Evolutionary conservation across 179 eudicot genomes (phyloP).

Genomic region (Camellia oleifera): DNA sequence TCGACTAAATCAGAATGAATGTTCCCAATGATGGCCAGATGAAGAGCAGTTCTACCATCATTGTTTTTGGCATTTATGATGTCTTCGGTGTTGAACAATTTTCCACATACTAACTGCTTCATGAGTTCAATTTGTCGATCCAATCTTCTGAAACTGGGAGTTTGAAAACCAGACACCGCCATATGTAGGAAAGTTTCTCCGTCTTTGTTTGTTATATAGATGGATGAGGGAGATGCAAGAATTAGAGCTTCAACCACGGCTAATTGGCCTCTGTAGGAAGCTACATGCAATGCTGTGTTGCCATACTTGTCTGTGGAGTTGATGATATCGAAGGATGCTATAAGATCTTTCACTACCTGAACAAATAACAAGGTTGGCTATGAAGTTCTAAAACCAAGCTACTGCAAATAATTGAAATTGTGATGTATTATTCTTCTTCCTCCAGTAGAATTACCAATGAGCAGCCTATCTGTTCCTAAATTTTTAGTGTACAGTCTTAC

Average conservation of each 20-base stretch:
- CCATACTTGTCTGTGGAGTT: conserved; percentile 58
- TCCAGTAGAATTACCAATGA: too few relatives aligned
- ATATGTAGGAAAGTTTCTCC: conserved; percentile 79
- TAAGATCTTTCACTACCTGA: conserved; percentile 64
- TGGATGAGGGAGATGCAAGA: conserved; percentile 53
- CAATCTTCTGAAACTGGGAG: conserved; percentile 60
- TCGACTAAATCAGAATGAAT: conserved; percentile 61
- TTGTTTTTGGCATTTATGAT: conserved; percentile 51
- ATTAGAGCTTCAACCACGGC: conserved; percentile 57
- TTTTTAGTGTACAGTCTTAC: too few relatives aligned
- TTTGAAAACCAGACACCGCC: conserved; percentile 63
- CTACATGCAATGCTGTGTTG: conserved; percentile 75
- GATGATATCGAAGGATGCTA: conserved; percentile 52
- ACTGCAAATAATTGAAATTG: too few relatives aligned
- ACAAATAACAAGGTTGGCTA: neutral
- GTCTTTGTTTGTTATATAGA: conserved; percentile 37
- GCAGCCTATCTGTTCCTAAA: too few relatives aligned
- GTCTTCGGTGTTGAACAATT: conserved; percentile 41
- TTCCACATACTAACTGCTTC: conserved; percentile 44
- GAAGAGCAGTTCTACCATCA: conserved; percentile 76
- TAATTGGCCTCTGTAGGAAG: conserved; percentile 69
- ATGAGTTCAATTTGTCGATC: conserved; percentile 70
- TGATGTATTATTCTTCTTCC: too few relatives aligned
- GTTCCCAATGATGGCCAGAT: conserved; percentile 65
- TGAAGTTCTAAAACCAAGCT: neutral